phyloP scores from a whole-genome alignment of 179 eudicot species.

The Silene noctiflora region DNA sequence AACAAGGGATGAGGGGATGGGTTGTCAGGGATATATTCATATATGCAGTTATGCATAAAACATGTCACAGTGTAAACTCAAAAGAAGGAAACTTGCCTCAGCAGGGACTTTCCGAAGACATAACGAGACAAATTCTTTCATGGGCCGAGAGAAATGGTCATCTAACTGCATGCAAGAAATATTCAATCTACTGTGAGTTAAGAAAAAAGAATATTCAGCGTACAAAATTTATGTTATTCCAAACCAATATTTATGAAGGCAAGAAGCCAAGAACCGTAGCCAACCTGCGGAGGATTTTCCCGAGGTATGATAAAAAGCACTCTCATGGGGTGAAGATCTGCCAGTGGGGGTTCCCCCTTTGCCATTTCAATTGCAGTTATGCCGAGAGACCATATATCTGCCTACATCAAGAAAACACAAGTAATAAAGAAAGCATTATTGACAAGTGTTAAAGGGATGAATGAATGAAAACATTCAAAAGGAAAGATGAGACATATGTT shows the following conservation, averaged over 20 bases:
- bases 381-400: slow-evolving; percentile 96
- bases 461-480: not conserved
- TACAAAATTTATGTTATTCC: no score
- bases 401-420: slow-evolving; percentile 43
- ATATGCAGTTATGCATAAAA: not conserved
- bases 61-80: not conserved
- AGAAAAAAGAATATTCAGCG: no score
- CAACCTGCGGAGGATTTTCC: slow-evolving; percentile 97
- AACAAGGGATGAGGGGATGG: not conserved
- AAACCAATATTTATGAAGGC: no score
- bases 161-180: slow-evolving; percentile 82
- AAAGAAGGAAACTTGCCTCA: slow-evolving; percentile 45
- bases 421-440: slow-evolving; percentile 6
- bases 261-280: no score
- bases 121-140: slow-evolving; percentile 83
- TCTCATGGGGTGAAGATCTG: slow-evolving; percentile 97
- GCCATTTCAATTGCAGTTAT: slow-evolving; percentile 97
- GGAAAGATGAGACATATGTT: not conserved
- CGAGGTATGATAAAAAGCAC: slow-evolving; percentile 96
- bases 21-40: not conserved
- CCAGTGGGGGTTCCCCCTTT: slow-evolving; percentile 93
- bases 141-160: slow-evolving; percentile 89
- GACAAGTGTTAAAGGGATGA: not conserved
- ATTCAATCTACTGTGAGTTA: no score
- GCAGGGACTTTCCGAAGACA: slow-evolving; percentile 80